phyloP scores from a whole-genome alignment of 768 basidiomycete genomes.

The Exidia glandulosa region DNA sequence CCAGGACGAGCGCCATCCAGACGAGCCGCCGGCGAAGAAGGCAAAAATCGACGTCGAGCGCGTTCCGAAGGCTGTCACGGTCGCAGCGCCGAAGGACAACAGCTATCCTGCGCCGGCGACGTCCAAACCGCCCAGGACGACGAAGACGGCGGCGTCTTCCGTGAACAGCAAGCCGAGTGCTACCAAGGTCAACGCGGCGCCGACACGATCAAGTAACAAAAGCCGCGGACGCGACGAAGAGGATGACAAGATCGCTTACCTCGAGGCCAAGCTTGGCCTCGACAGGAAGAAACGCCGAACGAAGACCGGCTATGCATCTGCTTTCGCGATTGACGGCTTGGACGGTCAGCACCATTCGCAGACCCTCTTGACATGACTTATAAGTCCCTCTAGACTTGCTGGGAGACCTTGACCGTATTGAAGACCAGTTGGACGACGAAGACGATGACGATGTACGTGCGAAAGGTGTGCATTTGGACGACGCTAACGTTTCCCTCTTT shows the following conservation, averaged over 20 bases:
- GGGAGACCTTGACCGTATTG: conserved; percentile 19
- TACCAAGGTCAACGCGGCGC: conserved; percentile 14
- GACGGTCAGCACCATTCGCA: conserved; percentile 43
- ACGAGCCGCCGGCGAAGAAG: conserved; percentile 33
- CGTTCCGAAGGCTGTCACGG: neutral
- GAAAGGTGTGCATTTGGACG: no score
- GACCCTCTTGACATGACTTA: conserved; percentile 31
- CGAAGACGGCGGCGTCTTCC: conserved; percentile 4
- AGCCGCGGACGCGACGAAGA: conserved; percentile 42
- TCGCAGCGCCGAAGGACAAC: neutral
- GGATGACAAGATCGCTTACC: conserved; percentile 73
- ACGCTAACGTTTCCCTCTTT: neutral
- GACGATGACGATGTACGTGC: conserved; percentile 3
- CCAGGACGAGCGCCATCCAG: neutral
- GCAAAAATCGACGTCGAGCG: conserved; percentile 16
- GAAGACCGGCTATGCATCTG: conserved; percentile 27
- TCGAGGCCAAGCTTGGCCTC: conserved; percentile 69
- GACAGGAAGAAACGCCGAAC: conserved; percentile 28
- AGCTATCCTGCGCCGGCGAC: neutral
- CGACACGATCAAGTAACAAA: neutral
- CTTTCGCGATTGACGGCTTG: conserved; percentile 63
- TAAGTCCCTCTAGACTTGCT: conserved; percentile 39
- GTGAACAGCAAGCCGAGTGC: conserved; percentile 6
- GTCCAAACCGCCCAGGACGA: conserved; percentile 1
- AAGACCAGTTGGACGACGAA: conserved; percentile 12